Evolutionary conservation across 257 asterid species (phyloP), one percentile per base, ranked within the genome.

Genomic region (Ocimum tenuiflorum): DNA sequence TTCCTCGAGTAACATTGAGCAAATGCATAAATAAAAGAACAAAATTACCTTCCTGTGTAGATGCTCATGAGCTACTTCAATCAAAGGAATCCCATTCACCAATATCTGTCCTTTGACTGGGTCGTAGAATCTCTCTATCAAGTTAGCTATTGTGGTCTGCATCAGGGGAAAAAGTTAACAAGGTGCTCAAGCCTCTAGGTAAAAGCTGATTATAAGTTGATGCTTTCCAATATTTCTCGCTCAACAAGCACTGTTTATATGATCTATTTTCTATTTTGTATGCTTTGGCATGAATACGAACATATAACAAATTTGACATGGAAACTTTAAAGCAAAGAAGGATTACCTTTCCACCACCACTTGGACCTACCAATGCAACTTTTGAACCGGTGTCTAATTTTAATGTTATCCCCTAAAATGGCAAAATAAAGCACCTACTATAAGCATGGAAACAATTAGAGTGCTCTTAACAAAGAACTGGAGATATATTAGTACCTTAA

Each of bases 341-440:
- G 9, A 52, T 20, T 83, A 87, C 96, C 95, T 90, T 90, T 71
- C 95, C 97, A 60, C 95, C 95, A 47, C 97, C 97, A 74, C 97
- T 90, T 60, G 97, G 96, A 72, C 97, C 95, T 39, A 87, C 97
- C 38, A 90, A 75, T 7, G 97, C 97, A 47, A 90, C 95, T 78
- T 90, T 87, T 33, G 95, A 85, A 42, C 90, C 96, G 17, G 91
- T 82, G 58, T 73, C 78, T 52, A 90, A 68, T 53, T 83, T 85
- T 68, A 90, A 53, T 3, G 91, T 75, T 51, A 77, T 80, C 69
- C 97, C 97, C 97, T 90, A 72, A 51, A 77, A 63, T 47, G 71
- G 58, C 38, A 60, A 52, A 56, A 50, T 15, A 50, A 36, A 42
- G 36, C 14, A 50, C 52, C 18, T 67, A 35, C 31, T 36, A 53